phyloP scores from a whole-genome alignment of 805 yeast species.

The Candida peoriensis region DNA sequence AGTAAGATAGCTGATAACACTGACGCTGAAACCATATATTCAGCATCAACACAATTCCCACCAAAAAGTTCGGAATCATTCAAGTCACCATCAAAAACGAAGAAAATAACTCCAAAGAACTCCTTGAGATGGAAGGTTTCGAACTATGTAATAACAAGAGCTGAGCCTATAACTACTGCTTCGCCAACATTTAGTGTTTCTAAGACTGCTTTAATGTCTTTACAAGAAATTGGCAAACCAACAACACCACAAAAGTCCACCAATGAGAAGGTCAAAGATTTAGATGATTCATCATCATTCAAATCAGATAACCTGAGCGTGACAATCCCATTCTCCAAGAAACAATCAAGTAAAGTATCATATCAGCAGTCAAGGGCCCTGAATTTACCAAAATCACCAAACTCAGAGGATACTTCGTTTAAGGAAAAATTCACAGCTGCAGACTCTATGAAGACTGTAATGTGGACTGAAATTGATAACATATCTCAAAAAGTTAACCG shows the following conservation, averaged over 20 bases:
- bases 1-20: too few species aligned
- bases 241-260: constrained; percentile 2
- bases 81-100: constrained; percentile 6
- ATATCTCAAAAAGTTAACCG: constrained; percentile 67
- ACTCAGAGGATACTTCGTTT: constrained; percentile 1
- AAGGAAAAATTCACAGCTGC: constrained; percentile 13
- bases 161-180: constrained; percentile 14
- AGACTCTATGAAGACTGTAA: constrained; percentile 22
- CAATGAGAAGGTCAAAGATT: background rate
- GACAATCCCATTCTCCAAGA: background rate
- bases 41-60: background rate
- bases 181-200: constrained; percentile 18
- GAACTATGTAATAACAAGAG: constrained; percentile 18
- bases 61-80: constrained; percentile 5
- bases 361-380: constrained; percentile 2
- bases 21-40: constrained; percentile 1
- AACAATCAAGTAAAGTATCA: constrained; percentile 1
- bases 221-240: constrained; percentile 15
- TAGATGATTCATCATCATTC: background rate
- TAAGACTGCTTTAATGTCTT: constrained; percentile 15
- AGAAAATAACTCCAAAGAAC: constrained; percentile 9
- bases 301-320: background rate
- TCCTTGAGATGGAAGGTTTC: constrained; percentile 22
- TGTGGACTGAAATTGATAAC: constrained; percentile 63
- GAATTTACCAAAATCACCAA: constrained; percentile 8